These are phyloP conservation scores for Pythium phragmitis DNA, from an alignment of 352 stramenopile species.

Conservation along the genomic window DNA sequence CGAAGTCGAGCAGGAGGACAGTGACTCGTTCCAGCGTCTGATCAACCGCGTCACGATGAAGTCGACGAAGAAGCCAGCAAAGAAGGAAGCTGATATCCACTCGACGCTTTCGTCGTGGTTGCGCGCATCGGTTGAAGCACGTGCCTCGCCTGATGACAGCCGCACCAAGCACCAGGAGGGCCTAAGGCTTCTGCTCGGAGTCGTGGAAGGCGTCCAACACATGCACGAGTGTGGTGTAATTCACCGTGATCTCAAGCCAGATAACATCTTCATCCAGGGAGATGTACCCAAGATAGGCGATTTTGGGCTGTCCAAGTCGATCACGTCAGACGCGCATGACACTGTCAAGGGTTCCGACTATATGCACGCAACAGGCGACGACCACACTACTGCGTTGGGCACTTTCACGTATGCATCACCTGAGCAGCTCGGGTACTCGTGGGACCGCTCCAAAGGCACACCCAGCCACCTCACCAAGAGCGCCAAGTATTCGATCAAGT, in stretches of 20 bases:
- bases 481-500: conserved; percentile 80
- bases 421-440: conserved; percentile 76
- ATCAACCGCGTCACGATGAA: conserved; percentile 41
- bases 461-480: conserved; percentile 52
- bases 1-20: conserved; percentile 28
- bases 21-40: conserved; percentile 38
- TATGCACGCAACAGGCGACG: conserved; percentile 13
- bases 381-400: conserved; percentile 78
- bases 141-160: conserved; percentile 25
- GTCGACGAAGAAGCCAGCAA: conserved; percentile 3
- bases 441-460: conserved; percentile 40
- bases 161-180: conserved; percentile 55
- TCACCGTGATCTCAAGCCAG: conserved; percentile 32
- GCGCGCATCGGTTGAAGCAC: conserved; percentile 55
- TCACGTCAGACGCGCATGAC: conserved; percentile 25
- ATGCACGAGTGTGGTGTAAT: conserved; percentile 59
- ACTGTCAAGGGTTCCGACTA: not conserved
- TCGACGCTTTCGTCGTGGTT: conserved; percentile 72
- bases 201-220: conserved; percentile 69
- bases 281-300: conserved; percentile 37
- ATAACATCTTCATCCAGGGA: conserved; percentile 35
- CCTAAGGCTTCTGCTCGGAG: conserved; percentile 58
- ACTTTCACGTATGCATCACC: conserved; percentile 87
- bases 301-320: conserved; percentile 35
- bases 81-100: conserved; percentile 21